phyloP scores from a whole-genome alignment of 208 protist species.

The Trypanosoma boissoni region DNA sequence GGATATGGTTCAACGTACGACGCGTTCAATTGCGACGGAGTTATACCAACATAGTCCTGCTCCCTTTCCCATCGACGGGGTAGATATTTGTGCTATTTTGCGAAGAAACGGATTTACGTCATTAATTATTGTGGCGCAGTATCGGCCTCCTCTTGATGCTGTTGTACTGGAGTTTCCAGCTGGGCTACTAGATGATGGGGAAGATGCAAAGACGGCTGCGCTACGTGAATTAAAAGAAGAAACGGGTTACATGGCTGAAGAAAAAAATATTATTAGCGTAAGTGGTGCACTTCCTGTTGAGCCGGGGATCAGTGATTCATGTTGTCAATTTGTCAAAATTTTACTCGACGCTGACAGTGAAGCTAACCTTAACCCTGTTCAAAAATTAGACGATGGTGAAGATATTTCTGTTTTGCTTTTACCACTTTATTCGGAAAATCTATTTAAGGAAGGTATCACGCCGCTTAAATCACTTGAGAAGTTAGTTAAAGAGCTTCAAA shows the following conservation, averaged over 20 bases:
- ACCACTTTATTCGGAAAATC: slow-evolving; percentile 25
- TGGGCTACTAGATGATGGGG: slow-evolving; percentile 67
- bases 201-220: slow-evolving; percentile 49
- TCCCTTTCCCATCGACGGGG: slow-evolving; percentile 53
- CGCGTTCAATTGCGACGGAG: slow-evolving; percentile 29
- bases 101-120: slow-evolving; percentile 27
- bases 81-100: slow-evolving; percentile 69
- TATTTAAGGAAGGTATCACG: slow-evolving; percentile 5
- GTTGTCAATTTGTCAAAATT: slow-evolving; percentile 55
- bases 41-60: slow-evolving; percentile 30
- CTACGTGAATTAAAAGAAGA: slow-evolving; percentile 83
- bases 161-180: slow-evolving; percentile 78
- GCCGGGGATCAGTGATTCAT: slow-evolving; percentile 70
- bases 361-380: slow-evolving; percentile 52
- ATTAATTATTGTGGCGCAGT: slow-evolving; percentile 79
- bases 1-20: slow-evolving; percentile 72
- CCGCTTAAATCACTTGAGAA: slow-evolving; percentile 24
- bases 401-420: slow-evolving; percentile 80
- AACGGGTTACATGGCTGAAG: slow-evolving; percentile 61
- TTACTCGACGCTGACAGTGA: slow-evolving; percentile 40
- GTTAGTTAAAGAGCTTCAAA: slow-evolving; percentile 25
- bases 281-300: slow-evolving; percentile 49
- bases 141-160: slow-evolving; percentile 71
- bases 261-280: slow-evolving; percentile 38
- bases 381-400: slow-evolving; percentile 62